Evolutionary conservation across 768 basidiomycete genomes (phyloP).

Genomic region (Pholiota conissans): DNA sequence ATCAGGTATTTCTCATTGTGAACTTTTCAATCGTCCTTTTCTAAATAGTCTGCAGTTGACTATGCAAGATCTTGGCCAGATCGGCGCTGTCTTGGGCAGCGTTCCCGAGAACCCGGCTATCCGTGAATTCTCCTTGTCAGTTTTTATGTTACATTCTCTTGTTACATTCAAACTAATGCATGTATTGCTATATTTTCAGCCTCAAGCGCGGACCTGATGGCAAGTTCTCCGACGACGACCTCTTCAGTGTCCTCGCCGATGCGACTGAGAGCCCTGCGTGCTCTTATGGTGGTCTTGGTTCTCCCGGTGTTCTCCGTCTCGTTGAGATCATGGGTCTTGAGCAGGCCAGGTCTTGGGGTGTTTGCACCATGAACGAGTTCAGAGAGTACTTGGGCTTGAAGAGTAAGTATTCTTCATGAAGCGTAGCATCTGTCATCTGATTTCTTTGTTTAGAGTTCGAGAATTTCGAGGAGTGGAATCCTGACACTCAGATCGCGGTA

Average conservation of each 20-base stretch:
- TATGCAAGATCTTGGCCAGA: conserved; percentile 7
- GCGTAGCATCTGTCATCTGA: neutral
- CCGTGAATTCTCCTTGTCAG: conserved; percentile 13
- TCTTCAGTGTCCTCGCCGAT: conserved; percentile 11
- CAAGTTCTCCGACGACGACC: conserved; percentile 14
- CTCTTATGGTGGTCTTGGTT: conserved; percentile 39
- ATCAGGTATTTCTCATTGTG: conserved; percentile 5
- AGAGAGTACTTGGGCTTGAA: conserved; percentile 48
- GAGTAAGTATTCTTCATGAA: conserved; percentile 22
- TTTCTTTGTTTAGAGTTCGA: conserved; percentile 31
- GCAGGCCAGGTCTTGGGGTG: conserved; percentile 56
- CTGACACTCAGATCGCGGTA: conserved; percentile 20
- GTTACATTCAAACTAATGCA: neutral
- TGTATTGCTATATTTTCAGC: neutral
- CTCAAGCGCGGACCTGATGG: conserved; percentile 16
- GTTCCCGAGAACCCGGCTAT: conserved; percentile 11
- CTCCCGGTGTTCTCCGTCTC: conserved; percentile 44
- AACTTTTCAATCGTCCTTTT: neutral
- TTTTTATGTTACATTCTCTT: neutral
- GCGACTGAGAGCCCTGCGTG: conserved; percentile 15
- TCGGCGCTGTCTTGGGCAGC: conserved; percentile 8
- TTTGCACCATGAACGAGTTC: conserved; percentile 59
- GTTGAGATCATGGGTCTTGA: conserved; percentile 59
- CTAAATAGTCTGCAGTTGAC: conserved; percentile 6
- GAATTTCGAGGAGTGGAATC: conserved; percentile 57